A percentile compares a stretch with the other conserved stretches of the same genome.
These are phyloP conservation scores for Pythium periplocum DNA, from an alignment of 352 stramenopile species.

Conservation along the genomic window DNA sequence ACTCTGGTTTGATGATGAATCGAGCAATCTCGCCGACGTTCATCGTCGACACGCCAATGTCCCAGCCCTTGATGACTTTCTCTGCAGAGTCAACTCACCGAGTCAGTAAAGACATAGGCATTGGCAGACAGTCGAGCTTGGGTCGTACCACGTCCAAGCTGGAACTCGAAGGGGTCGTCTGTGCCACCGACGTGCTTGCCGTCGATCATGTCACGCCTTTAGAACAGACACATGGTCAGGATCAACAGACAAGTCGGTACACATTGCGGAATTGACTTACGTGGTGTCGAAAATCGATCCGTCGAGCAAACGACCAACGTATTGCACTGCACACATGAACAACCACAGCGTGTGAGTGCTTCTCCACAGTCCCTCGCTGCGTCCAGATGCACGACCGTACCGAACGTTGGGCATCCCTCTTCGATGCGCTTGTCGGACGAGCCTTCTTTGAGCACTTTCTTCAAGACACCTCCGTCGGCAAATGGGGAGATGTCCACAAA, in stretches of 20 bases:
- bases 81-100: constrained; percentile 20
- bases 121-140: too few species aligned
- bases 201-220: constrained; percentile 70
- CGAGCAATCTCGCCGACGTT: constrained; percentile 65
- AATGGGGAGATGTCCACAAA: constrained; percentile 80
- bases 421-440: constrained; percentile 46
- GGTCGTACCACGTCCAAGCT: constrained; percentile 56
- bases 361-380: too few species aligned
- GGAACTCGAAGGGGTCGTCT: constrained; percentile 83
- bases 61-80: constrained; percentile 85
- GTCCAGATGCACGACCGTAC: constrained; percentile 12
- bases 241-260: not conserved
- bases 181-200: constrained; percentile 79
- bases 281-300: constrained; percentile 87
- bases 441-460: constrained; percentile 75
- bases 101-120: too few species aligned
- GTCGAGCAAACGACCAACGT: constrained; percentile 74
- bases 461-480: constrained; percentile 70
- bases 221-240: not conserved
- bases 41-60: constrained; percentile 83
- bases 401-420: constrained; percentile 80
- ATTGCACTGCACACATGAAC: constrained; percentile 45
- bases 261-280: constrained; percentile 24
- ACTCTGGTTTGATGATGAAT: constrained; percentile 82
- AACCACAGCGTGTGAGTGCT: too few species aligned